These are phyloP conservation scores for Monilinia laxa DNA, from an alignment of 2,329 filamentous ascomycete genomes.

Conservation along the genomic window DNA sequence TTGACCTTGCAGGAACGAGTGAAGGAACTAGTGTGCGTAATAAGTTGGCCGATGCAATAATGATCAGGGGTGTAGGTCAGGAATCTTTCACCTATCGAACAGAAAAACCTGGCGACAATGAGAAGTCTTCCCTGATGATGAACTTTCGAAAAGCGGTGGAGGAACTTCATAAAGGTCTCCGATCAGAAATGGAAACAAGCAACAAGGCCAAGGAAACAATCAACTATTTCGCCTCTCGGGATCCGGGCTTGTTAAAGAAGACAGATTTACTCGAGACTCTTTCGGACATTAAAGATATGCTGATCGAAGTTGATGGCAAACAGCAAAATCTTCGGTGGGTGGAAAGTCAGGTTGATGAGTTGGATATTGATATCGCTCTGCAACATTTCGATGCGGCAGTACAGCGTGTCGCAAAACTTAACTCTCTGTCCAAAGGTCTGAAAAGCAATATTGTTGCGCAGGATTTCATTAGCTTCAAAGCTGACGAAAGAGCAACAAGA, in stretches of 20 bases:
- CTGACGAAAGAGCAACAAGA: constrained; percentile 78
- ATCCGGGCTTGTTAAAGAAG: constrained; percentile 74
- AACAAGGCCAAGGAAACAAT: constrained; percentile 82
- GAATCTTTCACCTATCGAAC: constrained; percentile 95
- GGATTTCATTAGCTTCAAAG: constrained; percentile 88
- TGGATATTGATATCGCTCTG: constrained; percentile 93
- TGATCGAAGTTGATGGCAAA: constrained; percentile 94
- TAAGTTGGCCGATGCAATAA: constrained; percentile 81
- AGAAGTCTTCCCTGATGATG: constrained; percentile 78
- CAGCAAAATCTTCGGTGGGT: constrained; percentile 96
- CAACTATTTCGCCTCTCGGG: constrained; percentile 79
- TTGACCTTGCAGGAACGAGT: constrained; percentile 74
- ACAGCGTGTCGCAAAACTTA: constrained; percentile 77
- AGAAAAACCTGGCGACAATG: constrained; percentile 73
- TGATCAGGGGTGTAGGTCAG: constrained; percentile 78
- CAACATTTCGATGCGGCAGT: constrained; percentile 88
- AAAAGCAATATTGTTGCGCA: constrained; percentile 86
- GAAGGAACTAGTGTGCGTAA: constrained; percentile 57
- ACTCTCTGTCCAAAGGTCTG: constrained; percentile 72
- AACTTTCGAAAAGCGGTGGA: constrained; percentile 93
- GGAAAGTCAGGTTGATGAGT: constrained; percentile 88
- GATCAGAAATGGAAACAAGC: constrained; percentile 83
- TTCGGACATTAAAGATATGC: constrained; percentile 78
- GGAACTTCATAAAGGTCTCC: constrained; percentile 79
- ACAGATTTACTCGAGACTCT: constrained; percentile 76